Percentiles rank a stretch among this genome's conserved stretches.
Evolutionary conservation across 2,329 filamentous ascomycete species (phyloP).

Genomic region (Exophiala mesophila): DNA sequence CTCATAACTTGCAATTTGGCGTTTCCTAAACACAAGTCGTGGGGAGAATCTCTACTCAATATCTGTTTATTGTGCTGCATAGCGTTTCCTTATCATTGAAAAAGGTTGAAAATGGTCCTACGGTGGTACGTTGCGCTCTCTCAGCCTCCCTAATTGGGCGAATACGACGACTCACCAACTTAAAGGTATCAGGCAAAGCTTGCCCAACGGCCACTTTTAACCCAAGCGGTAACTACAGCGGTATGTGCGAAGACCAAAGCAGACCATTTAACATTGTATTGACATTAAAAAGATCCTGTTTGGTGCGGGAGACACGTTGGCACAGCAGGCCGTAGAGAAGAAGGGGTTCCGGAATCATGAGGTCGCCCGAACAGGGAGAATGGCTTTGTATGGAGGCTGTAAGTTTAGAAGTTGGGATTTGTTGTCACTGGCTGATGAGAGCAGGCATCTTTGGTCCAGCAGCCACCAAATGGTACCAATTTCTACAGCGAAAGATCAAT

Average conservation of each 20-base stretch:
- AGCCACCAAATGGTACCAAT: constrained; percentile 78
- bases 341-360: constrained; percentile 74
- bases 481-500: constrained; percentile 69
- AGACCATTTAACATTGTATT: constrained; percentile 1
- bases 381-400: constrained; percentile 49
- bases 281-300: constrained; percentile 63
- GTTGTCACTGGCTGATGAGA: constrained; percentile 6
- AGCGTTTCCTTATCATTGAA: too few species aligned
- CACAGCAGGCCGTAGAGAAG: constrained; percentile 86
- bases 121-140: constrained; percentile 23
- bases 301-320: constrained; percentile 81
- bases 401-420: constrained; percentile 14
- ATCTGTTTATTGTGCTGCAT: too few species aligned
- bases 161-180: too few species aligned
- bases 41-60: too few species aligned
- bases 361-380: constrained; percentile 43
- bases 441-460: constrained; percentile 78
- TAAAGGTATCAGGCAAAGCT: constrained; percentile 79
- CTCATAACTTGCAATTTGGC: too few species aligned
- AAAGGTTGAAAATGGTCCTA: constrained; percentile 9
- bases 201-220: constrained; percentile 76
- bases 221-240: constrained; percentile 83
- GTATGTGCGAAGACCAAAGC: constrained; percentile 35
- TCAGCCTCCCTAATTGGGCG: too few species aligned
- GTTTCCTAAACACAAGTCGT: too few species aligned